Percentiles rank a stretch among this genome's conserved stretches.
phyloP scores from a whole-genome alignment of 2,329 filamentous ascomycete species.

The Talaromyces sp. region DNA sequence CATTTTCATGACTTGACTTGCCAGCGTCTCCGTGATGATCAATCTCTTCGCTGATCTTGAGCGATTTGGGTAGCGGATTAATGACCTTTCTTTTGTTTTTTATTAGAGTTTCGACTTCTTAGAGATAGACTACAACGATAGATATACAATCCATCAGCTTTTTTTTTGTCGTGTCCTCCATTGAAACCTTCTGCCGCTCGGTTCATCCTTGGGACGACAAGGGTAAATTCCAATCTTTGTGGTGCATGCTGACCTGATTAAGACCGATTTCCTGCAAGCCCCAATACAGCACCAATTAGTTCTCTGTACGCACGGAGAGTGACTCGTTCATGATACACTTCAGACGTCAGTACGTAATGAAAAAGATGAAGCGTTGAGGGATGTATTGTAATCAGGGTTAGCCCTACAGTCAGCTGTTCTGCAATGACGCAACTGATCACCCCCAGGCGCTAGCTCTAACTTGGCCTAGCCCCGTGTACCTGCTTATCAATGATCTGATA shows the following conservation, averaged over 20 bases:
- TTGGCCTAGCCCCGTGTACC: neutral
- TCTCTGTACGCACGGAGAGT: no score
- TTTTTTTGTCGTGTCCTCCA: neutral
- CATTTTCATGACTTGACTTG: neutral
- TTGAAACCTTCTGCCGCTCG: neutral
- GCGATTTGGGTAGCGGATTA: slow-evolving; percentile 1
- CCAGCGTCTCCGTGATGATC: neutral
- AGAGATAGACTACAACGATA: slow-evolving; percentile 7
- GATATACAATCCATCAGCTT: neutral
- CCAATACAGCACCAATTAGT: no score
- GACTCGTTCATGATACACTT: no score
- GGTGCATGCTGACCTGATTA: no score
- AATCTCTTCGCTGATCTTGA: neutral
- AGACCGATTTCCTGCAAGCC: no score
- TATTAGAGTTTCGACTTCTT: neutral
- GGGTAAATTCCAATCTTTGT: no score
- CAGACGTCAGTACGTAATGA: neutral
- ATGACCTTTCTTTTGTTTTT: slow-evolving; percentile 10
- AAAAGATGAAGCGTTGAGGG: neutral
- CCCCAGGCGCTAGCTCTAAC: neutral
- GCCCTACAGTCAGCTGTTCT: neutral
- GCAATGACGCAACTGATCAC: neutral
- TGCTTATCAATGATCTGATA: slow-evolving; percentile 8
- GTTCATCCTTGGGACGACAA: no score
- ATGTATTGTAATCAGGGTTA: neutral